Evolutionary conservation across 2,329 filamentous ascomycete species (phyloP), one percentile per base, ranked within the genome.

Genomic region (Orbilia javanica): DNA sequence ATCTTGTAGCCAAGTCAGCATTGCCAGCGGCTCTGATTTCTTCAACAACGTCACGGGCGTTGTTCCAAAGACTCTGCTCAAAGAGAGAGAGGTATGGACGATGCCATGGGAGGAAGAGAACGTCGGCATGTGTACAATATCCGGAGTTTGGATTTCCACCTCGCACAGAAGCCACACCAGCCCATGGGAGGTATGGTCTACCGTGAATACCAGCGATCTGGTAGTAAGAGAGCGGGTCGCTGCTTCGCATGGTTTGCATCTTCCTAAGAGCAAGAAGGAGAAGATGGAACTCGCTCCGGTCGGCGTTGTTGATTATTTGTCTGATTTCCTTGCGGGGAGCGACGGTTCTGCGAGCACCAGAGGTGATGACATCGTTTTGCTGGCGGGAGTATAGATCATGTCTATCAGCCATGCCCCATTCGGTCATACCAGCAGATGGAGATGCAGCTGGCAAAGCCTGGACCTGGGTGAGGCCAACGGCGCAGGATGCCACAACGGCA

Each of bases 181-280:
- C 62, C 75, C 75, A 79, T 0, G 63, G 69, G 22, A 53, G 60
- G 20, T 74, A 79, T 8, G 75, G 75, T 66, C 69, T 46, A 6
- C 93, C 93, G 83, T 97, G 93, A 80, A 97, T 93, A 92, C 93
- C 92, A 75, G 91, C 88, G 80, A 96, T 88, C 82, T 93, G 89
- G 84, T 94, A 96, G 86, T 90, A 96, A 48, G 93, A 95, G 34
- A 91, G 86, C 68, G 87, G 86, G 76, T 89, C 86, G 29, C 86
- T 86, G 84, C 93, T 91, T 79, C 90, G 86, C 70, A 88, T 88
- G 78, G 86, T 88, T 84, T 93, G 90, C 85, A 95, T 89, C 85
- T 90, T 89, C 83, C 89, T 89, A 81, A 96, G 87, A 13, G 91
- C 91, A 55, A 95, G 87, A 25, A 96, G 86, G 83, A 91, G 96